phyloP scores from a whole-genome alignment of 345 rosid genomes.

The Salix arbutifolia region DNA sequence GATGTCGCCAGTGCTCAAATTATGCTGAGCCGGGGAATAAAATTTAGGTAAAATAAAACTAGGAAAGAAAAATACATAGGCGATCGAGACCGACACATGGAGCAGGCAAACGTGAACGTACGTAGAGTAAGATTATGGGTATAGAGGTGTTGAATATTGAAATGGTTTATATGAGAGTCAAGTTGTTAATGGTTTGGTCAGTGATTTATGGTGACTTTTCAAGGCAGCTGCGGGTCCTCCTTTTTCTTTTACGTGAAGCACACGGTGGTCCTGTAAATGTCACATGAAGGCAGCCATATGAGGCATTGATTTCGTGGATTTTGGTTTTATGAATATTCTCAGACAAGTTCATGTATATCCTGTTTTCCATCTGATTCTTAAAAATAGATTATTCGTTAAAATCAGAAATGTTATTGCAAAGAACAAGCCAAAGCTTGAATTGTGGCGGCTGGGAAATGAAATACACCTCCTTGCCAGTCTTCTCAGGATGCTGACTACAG shows the following conservation, averaged over 20 bases:
- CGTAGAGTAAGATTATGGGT: background rate
- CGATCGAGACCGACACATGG: constrained; percentile 14
- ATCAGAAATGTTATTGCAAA: too few species aligned
- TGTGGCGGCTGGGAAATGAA: too few species aligned
- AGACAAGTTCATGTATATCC: too few species aligned
- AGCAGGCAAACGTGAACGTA: constrained; percentile 16
- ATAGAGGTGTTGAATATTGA: background rate
- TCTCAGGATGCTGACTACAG: too few species aligned
- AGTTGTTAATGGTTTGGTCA: background rate
- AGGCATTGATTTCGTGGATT: background rate
- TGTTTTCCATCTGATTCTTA: too few species aligned
- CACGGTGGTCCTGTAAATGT: background rate
- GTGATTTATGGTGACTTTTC: background rate
- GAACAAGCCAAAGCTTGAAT: too few species aligned
- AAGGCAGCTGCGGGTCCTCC: background rate
- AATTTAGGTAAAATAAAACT: background rate
- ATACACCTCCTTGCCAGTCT: too few species aligned
- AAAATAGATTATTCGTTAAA: too few species aligned
- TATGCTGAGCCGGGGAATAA: too few species aligned
- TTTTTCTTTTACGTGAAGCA: background rate
- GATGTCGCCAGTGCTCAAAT: background rate
- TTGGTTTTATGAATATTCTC: background rate
- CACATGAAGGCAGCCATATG: background rate
- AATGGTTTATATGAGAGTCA: background rate
- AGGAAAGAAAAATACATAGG: background rate